A percentile compares a stretch with the other conserved stretches of the same genome.
Conservation (phyloP, 2,329 filamentous ascomycete species). For the Ophiognomonia clavigignenti-juglandacearum region DNA sequence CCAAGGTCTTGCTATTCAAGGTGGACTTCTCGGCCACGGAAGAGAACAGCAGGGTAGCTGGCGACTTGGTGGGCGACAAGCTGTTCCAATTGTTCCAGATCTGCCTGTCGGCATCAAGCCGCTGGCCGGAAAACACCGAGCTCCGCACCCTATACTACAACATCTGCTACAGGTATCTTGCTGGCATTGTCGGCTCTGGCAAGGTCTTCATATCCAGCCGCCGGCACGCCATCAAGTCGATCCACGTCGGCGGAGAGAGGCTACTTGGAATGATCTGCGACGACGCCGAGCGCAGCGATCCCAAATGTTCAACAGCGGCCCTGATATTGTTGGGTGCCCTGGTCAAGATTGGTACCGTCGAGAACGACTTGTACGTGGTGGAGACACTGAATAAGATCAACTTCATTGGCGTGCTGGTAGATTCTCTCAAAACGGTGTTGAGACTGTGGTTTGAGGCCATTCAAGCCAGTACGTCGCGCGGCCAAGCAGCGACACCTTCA, state of each 20-base stretch:
- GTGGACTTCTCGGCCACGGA: conserved; percentile 54
- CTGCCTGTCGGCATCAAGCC: conserved; percentile 73
- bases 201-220: conserved; percentile 42
- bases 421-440: conserved; percentile 75
- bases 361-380: conserved; percentile 69
- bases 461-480: conserved; percentile 43
- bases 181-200: conserved; percentile 57
- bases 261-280: conserved; percentile 86
- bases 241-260: conserved; percentile 64
- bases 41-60: conserved; percentile 41
- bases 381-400: conserved; percentile 80
- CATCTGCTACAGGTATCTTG: conserved; percentile 83
- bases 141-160: conserved; percentile 85
- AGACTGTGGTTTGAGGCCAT: conserved; percentile 62
- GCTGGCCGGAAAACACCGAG: conserved; percentile 63
- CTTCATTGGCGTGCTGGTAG: conserved; percentile 84
- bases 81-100: conserved; percentile 88
- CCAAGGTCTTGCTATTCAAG: conserved; percentile 66
- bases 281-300: conserved; percentile 82
- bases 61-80: conserved; percentile 80
- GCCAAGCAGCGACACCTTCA: conserved; percentile 16
- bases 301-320: conserved; percentile 77
- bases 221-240: conserved; percentile 66
- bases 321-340: conserved; percentile 78
- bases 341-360: conserved; percentile 66